Conservation (phyloP, 2,329 filamentous ascomycete species). For the Chalaropsis ovoidea region DNA sequence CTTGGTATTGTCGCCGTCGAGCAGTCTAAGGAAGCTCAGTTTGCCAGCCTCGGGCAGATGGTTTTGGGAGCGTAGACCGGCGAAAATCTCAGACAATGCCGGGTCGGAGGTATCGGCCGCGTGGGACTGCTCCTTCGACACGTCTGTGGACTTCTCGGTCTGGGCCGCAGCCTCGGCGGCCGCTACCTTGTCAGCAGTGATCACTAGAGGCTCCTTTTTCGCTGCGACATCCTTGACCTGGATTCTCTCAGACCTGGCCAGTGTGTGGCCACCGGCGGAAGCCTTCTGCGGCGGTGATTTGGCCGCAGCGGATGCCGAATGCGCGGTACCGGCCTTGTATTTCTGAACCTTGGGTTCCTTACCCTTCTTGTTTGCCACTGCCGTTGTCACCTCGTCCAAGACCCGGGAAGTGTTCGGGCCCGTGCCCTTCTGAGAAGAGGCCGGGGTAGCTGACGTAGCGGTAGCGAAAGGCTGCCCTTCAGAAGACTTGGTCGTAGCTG, state of each 20-base stretch:
- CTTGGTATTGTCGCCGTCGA: constrained; percentile 29
- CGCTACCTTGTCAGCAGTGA: constrained; percentile 17
- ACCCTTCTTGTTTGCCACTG: constrained; percentile 19
- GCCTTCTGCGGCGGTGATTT: constrained; percentile 16
- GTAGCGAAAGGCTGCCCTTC: background rate
- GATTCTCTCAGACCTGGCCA: constrained; percentile 31
- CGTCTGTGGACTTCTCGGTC: background rate
- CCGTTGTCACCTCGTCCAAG: constrained; percentile 18
- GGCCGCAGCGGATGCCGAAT: constrained; percentile 7
- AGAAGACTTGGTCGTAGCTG: constrained; percentile 1
- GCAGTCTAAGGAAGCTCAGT: constrained; percentile 34
- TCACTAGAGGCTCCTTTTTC: constrained; percentile 23
- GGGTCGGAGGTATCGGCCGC: constrained; percentile 10
- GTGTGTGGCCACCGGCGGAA: background rate
- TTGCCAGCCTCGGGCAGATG: constrained; percentile 30
- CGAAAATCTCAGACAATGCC: constrained; percentile 12
- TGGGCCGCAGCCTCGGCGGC: constrained; percentile 13
- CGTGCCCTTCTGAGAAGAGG: background rate
- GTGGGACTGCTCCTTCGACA: constrained; percentile 9
- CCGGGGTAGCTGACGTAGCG: background rate
- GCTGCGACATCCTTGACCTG: constrained; percentile 30
- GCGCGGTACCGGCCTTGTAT: background rate
- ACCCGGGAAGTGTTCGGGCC: background rate
- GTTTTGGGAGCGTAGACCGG: background rate
- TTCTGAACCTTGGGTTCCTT: constrained; percentile 14